These are phyloP conservation scores for Aspergillus brasiliensis DNA, from an alignment of 2,329 filamentous ascomycete species.

Conservation along the genomic window DNA sequence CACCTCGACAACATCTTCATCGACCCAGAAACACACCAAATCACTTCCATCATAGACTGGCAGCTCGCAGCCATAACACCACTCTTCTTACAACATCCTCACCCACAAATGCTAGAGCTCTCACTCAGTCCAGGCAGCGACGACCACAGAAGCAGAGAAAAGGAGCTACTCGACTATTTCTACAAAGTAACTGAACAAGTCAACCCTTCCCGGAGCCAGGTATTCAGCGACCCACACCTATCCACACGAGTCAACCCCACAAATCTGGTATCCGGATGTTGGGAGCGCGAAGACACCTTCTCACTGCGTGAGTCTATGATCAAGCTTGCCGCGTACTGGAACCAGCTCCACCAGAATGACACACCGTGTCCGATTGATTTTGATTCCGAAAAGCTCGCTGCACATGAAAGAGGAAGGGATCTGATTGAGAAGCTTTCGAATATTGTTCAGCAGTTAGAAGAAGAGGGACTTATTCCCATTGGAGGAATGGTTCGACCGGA, in stretches of 20 bases:
- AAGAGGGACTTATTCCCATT: conserved; percentile 18
- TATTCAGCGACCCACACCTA: conserved; percentile 10
- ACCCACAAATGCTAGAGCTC: conserved; percentile 19
- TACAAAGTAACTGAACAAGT: conserved; percentile 2
- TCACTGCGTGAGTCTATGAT: conserved; percentile 22
- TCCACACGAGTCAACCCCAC: conserved; percentile 11
- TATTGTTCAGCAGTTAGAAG: conserved; percentile 19
- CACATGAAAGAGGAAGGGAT: conserved; percentile 18
- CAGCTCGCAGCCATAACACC: conserved; percentile 16
- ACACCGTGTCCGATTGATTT: conserved; percentile 16
- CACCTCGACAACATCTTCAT: conserved; percentile 13
- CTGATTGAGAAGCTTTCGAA: conserved; percentile 18
- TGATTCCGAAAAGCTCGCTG: conserved; percentile 12
- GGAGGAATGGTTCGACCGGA: conserved; percentile 21
- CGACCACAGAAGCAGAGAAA: neutral
- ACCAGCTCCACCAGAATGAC: conserved; percentile 4
- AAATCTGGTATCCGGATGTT: conserved; percentile 17
- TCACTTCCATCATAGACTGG: conserved; percentile 20
- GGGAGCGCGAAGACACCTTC: conserved; percentile 22
- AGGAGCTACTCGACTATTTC: conserved; percentile 10
- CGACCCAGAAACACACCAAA: conserved; percentile 6
- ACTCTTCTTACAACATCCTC: conserved; percentile 14
- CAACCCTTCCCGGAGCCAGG: conserved; percentile 5
- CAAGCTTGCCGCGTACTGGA: conserved; percentile 16
- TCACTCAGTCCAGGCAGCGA: neutral